Conservation (phyloP, 768 basidiomycete genomes). For the Boletus coccyginus region DNA sequence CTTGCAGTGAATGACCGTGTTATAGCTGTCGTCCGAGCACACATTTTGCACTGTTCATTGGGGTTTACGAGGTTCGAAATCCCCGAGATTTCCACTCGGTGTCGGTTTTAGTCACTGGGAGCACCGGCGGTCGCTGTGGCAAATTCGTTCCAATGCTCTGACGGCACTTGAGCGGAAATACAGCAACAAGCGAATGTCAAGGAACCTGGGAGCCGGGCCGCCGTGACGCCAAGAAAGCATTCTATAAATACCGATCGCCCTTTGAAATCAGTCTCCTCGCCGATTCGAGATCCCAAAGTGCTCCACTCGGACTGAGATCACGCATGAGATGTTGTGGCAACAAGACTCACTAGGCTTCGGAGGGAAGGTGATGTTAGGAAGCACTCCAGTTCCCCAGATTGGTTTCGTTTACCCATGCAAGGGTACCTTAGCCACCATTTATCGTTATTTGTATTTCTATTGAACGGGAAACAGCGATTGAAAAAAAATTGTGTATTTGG, state of each 20-base stretch:
- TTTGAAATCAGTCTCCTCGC: constrained; percentile 4
- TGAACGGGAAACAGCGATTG: not conserved
- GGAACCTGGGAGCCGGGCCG: not conserved
- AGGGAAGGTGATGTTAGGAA: not conserved
- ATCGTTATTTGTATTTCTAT: not conserved
- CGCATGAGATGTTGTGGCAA: constrained; percentile 1
- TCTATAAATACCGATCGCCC: constrained; percentile 1
- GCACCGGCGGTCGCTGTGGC: too few species aligned
- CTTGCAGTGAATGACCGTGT: not conserved
- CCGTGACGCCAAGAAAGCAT: not conserved
- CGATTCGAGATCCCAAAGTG: not conserved
- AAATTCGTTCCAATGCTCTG: not conserved
- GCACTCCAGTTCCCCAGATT: not conserved
- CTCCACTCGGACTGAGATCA: not conserved
- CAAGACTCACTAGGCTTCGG: not conserved
- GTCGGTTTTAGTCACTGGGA: not conserved
- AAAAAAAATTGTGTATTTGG: too few species aligned
- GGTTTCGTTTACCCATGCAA: not conserved
- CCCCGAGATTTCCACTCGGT: not conserved
- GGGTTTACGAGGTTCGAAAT: not conserved
- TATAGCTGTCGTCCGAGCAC: not conserved
- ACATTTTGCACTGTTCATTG: not conserved
- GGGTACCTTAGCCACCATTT: too few species aligned
- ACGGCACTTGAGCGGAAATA: constrained; percentile 29
- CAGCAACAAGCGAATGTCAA: constrained; percentile 9